These are phyloP conservation scores for Exserohilum rostratum DNA, from an alignment of 2,329 filamentous ascomycete species.

Conservation along the genomic window DNA sequence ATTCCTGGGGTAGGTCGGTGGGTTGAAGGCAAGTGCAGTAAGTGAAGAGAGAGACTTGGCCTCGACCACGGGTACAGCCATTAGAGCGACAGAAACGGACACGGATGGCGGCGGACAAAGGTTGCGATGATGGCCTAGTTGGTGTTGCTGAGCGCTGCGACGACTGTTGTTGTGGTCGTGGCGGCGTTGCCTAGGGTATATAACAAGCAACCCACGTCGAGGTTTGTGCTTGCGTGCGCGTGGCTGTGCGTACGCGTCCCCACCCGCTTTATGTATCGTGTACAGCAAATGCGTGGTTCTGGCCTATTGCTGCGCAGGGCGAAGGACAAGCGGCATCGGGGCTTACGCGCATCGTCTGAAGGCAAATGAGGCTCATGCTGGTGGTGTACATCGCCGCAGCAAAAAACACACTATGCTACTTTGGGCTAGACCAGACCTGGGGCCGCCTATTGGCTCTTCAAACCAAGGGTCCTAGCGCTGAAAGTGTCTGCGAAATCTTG, in stretches of 20 bases:
- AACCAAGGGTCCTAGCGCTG: slow-evolving; percentile 22
- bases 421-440: slow-evolving; percentile 7
- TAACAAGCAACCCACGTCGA: slow-evolving; percentile 28
- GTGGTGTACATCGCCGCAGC: slow-evolving; percentile 11
- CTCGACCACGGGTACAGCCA: slow-evolving; percentile 62
- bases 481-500: slow-evolving; percentile 31
- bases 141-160: slow-evolving; percentile 8
- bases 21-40: slow-evolving; percentile 81
- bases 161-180: slow-evolving; percentile 4
- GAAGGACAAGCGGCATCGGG: slow-evolving; percentile 17
- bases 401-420: slow-evolving; percentile 14
- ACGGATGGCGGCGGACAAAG: slow-evolving; percentile 13
- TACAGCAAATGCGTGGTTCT: slow-evolving; percentile 18
- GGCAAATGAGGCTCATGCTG: slow-evolving; percentile 24
- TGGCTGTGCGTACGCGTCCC: slow-evolving; percentile 40
- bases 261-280: slow-evolving; percentile 15
- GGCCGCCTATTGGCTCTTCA: slow-evolving; percentile 17
- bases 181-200: slow-evolving; percentile 23
- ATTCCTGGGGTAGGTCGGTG: slow-evolving; percentile 82
- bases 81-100: slow-evolving; percentile 23
- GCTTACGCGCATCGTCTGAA: slow-evolving; percentile 21
- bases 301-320: slow-evolving; percentile 18
- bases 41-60: slow-evolving; percentile 82
- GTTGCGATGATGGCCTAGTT: slow-evolving; percentile 14
- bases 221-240: slow-evolving; percentile 28